These are phyloP conservation scores for Pyrenopolyporus hunteri DNA, from an alignment of 495 filamentous ascomycete species.

Conservation along the genomic window DNA sequence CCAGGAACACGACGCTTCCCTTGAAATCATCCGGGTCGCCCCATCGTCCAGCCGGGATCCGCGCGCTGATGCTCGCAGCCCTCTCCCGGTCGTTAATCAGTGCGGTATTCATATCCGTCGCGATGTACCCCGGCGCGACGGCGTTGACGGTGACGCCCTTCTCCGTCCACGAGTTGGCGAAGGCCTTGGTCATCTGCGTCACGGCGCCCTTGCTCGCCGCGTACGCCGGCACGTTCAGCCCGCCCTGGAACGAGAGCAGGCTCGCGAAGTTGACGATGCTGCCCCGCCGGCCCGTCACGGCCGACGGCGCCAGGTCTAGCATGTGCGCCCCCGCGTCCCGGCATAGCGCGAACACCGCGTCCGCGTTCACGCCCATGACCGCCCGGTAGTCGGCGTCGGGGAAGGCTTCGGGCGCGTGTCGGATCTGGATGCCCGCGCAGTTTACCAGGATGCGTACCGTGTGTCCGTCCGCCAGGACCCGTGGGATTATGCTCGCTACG, in stretches of 20 bases:
- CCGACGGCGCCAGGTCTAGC: slow-evolving; percentile 62
- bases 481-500: slow-evolving; percentile 66
- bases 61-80: slow-evolving; percentile 72
- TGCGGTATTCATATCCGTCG: slow-evolving; percentile 90
- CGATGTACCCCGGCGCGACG: slow-evolving; percentile 81
- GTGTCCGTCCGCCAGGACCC: slow-evolving; percentile 63
- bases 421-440: slow-evolving; percentile 83
- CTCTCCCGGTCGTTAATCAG: slow-evolving; percentile 74
- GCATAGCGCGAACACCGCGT: slow-evolving; percentile 79
- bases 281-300: slow-evolving; percentile 65
- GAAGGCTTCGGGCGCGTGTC: slow-evolving; percentile 78
- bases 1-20: slow-evolving; percentile 79
- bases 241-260: slow-evolving; percentile 88
- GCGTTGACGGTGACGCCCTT: slow-evolving; percentile 82
- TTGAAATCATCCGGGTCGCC: slow-evolving; percentile 89
- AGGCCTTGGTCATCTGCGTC: slow-evolving; percentile 82
- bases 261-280: slow-evolving; percentile 87
- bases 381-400: slow-evolving; percentile 83
- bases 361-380: slow-evolving; percentile 86
- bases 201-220: slow-evolving; percentile 89
- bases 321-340: slow-evolving; percentile 88
- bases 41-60: slow-evolving; percentile 89
- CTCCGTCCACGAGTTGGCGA: slow-evolving; percentile 85
- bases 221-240: slow-evolving; percentile 89
- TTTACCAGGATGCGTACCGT: slow-evolving; percentile 78